Base-by-base conservation (phyloP, 441 rosid genomes). In the Syzygium malaccense region DNA sequence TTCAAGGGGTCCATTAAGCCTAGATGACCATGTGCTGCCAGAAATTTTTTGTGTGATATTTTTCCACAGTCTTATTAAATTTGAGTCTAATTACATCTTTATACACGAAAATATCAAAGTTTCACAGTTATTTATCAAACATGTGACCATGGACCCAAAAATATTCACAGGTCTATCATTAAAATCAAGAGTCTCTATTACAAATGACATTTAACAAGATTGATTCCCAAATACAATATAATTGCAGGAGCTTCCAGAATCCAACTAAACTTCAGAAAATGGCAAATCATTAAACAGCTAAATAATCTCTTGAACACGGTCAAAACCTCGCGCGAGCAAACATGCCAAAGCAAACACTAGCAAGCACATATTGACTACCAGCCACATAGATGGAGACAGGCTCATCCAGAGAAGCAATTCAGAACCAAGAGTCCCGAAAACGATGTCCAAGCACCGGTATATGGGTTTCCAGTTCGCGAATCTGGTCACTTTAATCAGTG, bases 311-410 rank as follows among this genome's bases (percentile, higher is more conserved):
- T 3, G 2, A 68, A 68, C 33, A 33, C 0, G 0, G 4, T 33
- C 2, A 1, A 2, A 68, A 10, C 4, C 7, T 33, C 1, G 14
- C 3, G 14, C 14, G 1, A 19, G 48, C 8, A 5, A 1, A 19
- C 28, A 33, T 32, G 79, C 14, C 8, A 68, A 1, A 68, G 14
- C 23, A 30, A 66, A 66, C 0, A 0, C 78, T 66, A 32, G 19
- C 41, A 66, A 66, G 6, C 25, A 66, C 0, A 8, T 66, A 32
- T 66, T 66, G 3, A 32, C 0, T 3, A 66, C 14, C 2, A 66
- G 7, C 37, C 78, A 32, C 23, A 66, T 66, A 1, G 6, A 19
- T 0, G 4, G 6, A 66, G 78, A 32, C 8, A 32, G 3, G 13
- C 45, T 66, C 2, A 9, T 66, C 13, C 4, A 66, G 0, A 66